Percentiles rank a stretch among this genome's conserved stretches.
phyloP scores from a whole-genome alignment of 169 alveolate species.

The Eimeria sp. region DNA sequence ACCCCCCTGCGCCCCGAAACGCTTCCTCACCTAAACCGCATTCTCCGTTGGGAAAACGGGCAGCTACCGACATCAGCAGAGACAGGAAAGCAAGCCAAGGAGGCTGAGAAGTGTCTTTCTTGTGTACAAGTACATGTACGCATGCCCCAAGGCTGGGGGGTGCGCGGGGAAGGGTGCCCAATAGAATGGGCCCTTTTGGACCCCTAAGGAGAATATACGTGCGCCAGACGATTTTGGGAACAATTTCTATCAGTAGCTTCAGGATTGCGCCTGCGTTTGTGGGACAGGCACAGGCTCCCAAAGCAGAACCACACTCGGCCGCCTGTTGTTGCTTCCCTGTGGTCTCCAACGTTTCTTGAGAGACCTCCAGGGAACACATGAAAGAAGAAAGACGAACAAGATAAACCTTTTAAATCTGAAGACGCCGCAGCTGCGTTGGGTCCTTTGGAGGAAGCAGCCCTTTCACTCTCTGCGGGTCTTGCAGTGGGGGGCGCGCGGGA shows the following conservation, averaged over 20 bases:
- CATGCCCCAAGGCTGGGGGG: conserved; percentile 37
- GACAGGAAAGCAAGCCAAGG: conserved; percentile 21
- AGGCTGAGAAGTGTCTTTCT: conserved; percentile 52
- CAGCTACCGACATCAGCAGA: conserved; percentile 67
- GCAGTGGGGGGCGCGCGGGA: conserved; percentile 66
- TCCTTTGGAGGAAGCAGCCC: conserved; percentile 19
- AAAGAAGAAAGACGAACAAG: conserved; percentile 3
- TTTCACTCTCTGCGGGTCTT: conserved; percentile 30
- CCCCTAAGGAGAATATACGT: conserved; percentile 9
- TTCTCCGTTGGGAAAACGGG: conserved; percentile 38
- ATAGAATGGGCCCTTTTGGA: conserved; percentile 7
- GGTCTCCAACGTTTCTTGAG: conserved; percentile 40
- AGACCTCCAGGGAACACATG: conserved; percentile 27
- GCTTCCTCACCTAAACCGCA: conserved; percentile 55
- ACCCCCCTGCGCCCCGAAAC: conserved; percentile 47
- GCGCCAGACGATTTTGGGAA: neutral
- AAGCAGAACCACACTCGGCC: conserved; percentile 42
- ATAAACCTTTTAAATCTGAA: neutral
- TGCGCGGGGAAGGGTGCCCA: conserved; percentile 59
- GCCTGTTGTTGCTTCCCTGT: conserved; percentile 44
- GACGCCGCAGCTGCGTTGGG: conserved; percentile 2
- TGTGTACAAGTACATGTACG: conserved; percentile 29
- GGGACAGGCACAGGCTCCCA: conserved; percentile 39
- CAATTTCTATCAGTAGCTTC: conserved; percentile 13
- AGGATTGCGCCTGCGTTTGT: conserved; percentile 24